Evolutionary conservation across 768 basidiomycete genomes (phyloP), one percentile per base, ranked within the genome.

Genomic region (Lyophyllum shimeji): DNA sequence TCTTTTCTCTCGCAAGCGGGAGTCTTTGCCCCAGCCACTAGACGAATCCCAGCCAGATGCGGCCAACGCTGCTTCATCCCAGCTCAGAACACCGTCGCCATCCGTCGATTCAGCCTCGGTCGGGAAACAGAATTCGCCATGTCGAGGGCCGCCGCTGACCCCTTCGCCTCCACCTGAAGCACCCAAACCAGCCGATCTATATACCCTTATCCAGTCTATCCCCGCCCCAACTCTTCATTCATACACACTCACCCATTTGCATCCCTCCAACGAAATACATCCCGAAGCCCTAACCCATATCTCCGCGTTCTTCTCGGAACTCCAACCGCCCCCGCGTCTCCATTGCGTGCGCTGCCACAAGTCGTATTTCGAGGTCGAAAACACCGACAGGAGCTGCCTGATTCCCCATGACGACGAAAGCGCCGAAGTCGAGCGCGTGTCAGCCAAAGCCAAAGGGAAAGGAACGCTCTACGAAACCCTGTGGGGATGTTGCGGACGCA

Each of bases 371-470:
- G 88, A 87, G 0, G 73, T 91, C 15, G 89, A 90, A 62, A 93
- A 92, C 65, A 74, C 71, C n/a, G 88, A 89, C 59, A 74, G 81
- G 21, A 81, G 83, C 51, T 92, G 90, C 63, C 74, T 81, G 7
- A 81, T 91, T 2, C 75, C 84, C 3, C 90, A 93, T 60, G 90
- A 92, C 62, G 90, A 93, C 65, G 90, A 92, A 34, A 90, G 88
- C 60, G 85, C 90, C 0, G 74, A 85, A 52, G 88, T 92, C 2
- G 86, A 86, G 64, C 79, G 85, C 29, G 76, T 86, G 1, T 71
- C 75, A 3, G 62, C 67, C 3, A 59, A 61, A 57, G 65, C 63
- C 29, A 65, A 66, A 44, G 65, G 67, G 7, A 52, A 63, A 27
- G 69, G 71, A 15, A 70, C 70, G 2, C 66, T 72, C 48, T 80